Percentiles rank a stretch among this genome's conserved stretches.
These are phyloP conservation scores for Marasmius sp. DNA, from an alignment of 1,284 basidiomycete species.

Conservation along the genomic window DNA sequence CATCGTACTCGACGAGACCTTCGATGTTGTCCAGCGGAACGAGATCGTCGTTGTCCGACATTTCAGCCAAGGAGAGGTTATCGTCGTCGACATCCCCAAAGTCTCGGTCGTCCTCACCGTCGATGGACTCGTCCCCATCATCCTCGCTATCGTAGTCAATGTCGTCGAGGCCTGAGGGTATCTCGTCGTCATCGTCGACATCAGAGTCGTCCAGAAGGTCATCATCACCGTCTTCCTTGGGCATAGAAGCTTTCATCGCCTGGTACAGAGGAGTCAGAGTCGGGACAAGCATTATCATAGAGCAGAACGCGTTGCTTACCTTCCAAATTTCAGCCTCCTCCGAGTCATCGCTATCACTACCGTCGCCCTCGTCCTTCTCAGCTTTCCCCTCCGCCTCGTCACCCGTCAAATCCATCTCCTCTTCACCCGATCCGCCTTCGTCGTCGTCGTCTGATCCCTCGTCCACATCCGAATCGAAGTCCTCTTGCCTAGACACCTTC, in stretches of 20 bases:
- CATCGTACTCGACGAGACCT: constrained; percentile 61
- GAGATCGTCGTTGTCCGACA: constrained; percentile 68
- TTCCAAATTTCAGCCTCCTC: constrained; percentile 78
- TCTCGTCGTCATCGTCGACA: constrained; percentile 36
- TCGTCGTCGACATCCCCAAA: constrained; percentile 36
- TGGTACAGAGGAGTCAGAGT: constrained; percentile 26
- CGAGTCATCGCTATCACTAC: constrained; percentile 26
- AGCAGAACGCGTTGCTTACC: constrained; percentile 41
- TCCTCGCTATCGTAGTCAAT: constrained; percentile 36
- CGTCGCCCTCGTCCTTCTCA: constrained; percentile 25
- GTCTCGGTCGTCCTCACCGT: constrained; percentile 29
- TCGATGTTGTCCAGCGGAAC: constrained; percentile 56
- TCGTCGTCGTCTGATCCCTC: constrained; percentile 35
- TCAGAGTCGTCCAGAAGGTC: constrained; percentile 40
- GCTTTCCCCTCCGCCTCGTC: constrained; percentile 38
- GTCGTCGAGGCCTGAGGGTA: constrained; percentile 32
- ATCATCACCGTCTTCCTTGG: constrained; percentile 50
- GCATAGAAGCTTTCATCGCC: constrained; percentile 86
- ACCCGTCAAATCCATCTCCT: constrained; percentile 41
- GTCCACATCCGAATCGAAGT: constrained; percentile 27
- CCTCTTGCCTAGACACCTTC: constrained; percentile 32
- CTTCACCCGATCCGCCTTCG: constrained; percentile 35
- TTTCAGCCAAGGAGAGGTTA: constrained; percentile 58
- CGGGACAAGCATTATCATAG: not conserved
- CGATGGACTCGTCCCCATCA: constrained; percentile 26